phyloP scores from a whole-genome alignment of 2,329 filamentous ascomycete species.

The Parafenestella ontariensis region DNA sequence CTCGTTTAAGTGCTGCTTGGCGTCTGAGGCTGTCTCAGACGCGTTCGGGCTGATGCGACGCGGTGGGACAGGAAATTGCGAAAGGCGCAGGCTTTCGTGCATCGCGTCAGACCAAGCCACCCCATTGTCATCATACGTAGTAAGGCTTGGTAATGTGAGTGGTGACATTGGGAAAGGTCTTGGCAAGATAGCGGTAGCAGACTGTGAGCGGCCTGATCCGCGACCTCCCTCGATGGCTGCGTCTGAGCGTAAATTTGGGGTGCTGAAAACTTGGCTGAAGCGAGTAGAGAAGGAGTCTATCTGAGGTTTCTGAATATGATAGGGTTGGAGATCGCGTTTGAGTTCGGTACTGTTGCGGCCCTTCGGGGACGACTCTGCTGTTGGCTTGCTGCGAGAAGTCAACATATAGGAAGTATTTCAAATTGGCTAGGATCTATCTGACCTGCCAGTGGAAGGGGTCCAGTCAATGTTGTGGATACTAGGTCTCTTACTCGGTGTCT shows the following conservation, averaged over 20 bases:
- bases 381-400: constrained; percentile 31
- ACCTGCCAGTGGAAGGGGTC: constrained; percentile 39
- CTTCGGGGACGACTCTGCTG: constrained; percentile 32
- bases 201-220: constrained; percentile 39
- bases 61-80: constrained; percentile 33
- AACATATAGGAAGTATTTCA: constrained; percentile 6
- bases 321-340: constrained; percentile 23
- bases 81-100: constrained; percentile 39
- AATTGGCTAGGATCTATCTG: neutral
- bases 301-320: constrained; percentile 28
- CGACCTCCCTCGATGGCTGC: constrained; percentile 21
- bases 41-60: constrained; percentile 15
- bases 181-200: constrained; percentile 37
- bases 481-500: constrained; percentile 37
- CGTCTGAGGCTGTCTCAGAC: constrained; percentile 14
- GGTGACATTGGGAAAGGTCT: constrained; percentile 30
- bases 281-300: constrained; percentile 21
- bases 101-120: constrained; percentile 38
- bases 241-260: constrained; percentile 36
- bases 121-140: constrained; percentile 26
- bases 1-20: neutral
- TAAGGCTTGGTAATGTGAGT: constrained; percentile 39
- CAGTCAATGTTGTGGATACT: constrained; percentile 48
- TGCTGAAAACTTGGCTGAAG: constrained; percentile 37
- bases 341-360: constrained; percentile 12